A percentile compares a stretch with the other conserved stretches of the same genome.
These are phyloP conservation scores for Furcasterigmium furcatum DNA, from an alignment of 2,329 filamentous ascomycete species.

Conservation along the genomic window DNA sequence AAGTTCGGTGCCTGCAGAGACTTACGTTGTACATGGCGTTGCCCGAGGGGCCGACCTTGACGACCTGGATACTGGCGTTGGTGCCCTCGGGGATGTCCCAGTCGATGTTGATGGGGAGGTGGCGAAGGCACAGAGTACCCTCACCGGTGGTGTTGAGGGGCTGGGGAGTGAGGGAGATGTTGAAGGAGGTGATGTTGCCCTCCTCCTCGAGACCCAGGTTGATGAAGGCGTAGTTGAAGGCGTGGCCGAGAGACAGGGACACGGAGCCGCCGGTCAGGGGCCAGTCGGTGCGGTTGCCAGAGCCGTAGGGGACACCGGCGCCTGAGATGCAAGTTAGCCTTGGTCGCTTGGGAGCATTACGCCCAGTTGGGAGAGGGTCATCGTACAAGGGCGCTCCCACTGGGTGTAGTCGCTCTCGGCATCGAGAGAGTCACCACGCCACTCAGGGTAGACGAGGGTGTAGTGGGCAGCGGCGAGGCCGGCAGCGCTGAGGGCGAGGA, in stretches of 20 bases:
- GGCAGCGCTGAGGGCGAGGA: slow-evolving; percentile 28
- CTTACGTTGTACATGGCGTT: slow-evolving; percentile 65
- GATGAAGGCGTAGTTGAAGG: slow-evolving; percentile 50
- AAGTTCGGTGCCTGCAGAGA: neutral
- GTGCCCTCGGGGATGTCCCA: slow-evolving; percentile 55
- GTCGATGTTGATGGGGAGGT: slow-evolving; percentile 49
- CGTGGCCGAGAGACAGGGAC: slow-evolving; percentile 46
- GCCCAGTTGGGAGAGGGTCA: neutral
- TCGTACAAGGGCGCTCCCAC: slow-evolving; percentile 49
- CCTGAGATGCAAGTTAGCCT: slow-evolving; percentile 25
- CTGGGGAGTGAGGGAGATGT: slow-evolving; percentile 60
- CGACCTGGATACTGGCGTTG: slow-evolving; percentile 65
- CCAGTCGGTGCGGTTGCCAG: slow-evolving; percentile 49
- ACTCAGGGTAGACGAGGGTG: slow-evolving; percentile 40
- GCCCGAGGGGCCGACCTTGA: slow-evolving; percentile 56
- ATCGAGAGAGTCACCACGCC: slow-evolving; percentile 45
- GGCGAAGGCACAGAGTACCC: slow-evolving; percentile 64
- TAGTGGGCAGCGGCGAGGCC: slow-evolving; percentile 45
- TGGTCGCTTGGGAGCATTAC: too few relatives aligned
- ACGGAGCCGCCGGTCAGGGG: slow-evolving; percentile 46
- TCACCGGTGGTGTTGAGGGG: slow-evolving; percentile 57
- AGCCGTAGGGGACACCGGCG: slow-evolving; percentile 40
- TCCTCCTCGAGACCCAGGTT: slow-evolving; percentile 44
- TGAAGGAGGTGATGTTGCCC: slow-evolving; percentile 58
- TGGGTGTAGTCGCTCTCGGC: slow-evolving; percentile 39